Percentiles rank a stretch among this genome's conserved stretches.
Conservation (phyloP, 306 rosid species). For the Fragaria vesca region DNA sequence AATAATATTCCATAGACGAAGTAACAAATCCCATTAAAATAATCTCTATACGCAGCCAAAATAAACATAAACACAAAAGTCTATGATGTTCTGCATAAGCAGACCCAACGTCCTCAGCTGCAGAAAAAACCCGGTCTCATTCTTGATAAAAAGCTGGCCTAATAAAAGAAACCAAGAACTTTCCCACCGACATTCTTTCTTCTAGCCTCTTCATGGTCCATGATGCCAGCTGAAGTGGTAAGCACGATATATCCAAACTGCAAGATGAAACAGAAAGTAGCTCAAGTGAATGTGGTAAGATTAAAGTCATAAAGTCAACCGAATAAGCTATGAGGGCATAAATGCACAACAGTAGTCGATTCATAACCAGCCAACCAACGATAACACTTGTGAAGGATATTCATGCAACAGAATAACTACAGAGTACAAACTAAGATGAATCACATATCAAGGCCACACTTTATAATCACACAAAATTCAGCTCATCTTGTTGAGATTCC, state of each 20-base stretch:
- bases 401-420: background rate
- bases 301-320: background rate
- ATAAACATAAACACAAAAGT: constrained; percentile 16
- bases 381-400: background rate
- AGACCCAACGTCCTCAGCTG: constrained; percentile 10
- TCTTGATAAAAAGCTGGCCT: constrained; percentile 3
- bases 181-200: constrained; percentile 63
- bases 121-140: background rate
- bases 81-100: constrained; percentile 15
- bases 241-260: constrained; percentile 56
- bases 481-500: background rate
- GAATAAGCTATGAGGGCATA: background rate
- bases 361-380: background rate
- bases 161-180: constrained; percentile 64
- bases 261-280: background rate
- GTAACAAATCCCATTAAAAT: background rate
- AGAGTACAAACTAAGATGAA: background rate
- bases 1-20: background rate
- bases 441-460: background rate
- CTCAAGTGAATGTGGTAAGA: background rate
- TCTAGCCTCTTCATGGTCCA: constrained; percentile 63
- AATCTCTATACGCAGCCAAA: constrained; percentile 8
- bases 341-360: background rate
- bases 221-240: constrained; percentile 61
- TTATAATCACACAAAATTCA: background rate